Evolutionary conservation across 352 stramenopile species (phyloP).

Genomic region (Stephanocyclus meneghinianus): DNA sequence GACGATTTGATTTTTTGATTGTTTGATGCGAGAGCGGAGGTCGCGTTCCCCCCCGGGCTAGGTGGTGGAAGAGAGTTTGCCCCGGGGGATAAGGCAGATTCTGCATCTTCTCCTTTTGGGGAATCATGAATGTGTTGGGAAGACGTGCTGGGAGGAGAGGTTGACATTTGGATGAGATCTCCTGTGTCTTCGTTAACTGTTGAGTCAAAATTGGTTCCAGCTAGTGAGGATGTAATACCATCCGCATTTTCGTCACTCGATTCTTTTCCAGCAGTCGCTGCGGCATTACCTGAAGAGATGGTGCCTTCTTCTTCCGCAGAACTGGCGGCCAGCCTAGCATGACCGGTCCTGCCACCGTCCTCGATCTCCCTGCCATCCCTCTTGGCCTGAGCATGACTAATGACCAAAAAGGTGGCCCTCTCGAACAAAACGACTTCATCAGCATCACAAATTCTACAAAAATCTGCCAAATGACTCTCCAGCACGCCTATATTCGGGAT

Average conservation of each 20-base stretch:
- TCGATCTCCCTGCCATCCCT: slow-evolving; percentile 33
- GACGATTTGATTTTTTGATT: slow-evolving; percentile 11
- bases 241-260: not conserved
- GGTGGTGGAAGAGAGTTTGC: slow-evolving; percentile 5
- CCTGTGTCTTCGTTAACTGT: slow-evolving; percentile 10
- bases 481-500: slow-evolving; percentile 96
- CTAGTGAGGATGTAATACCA: not conserved
- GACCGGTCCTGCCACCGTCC: not conserved
- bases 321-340: not conserved
- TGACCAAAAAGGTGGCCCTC: slow-evolving; percentile 97
- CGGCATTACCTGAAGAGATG: not conserved
- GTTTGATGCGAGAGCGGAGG: not conserved
- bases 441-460: slow-evolving; percentile 95
- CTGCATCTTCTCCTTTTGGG: slow-evolving; percentile 3
- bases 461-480: slow-evolving; percentile 91
- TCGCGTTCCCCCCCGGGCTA: slow-evolving; percentile 25
- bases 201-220: slow-evolving; percentile 7
- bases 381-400: slow-evolving; percentile 87
- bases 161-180: slow-evolving; percentile 31
- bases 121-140: slow-evolving; percentile 25
- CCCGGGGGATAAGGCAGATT: not conserved
- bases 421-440: slow-evolving; percentile 96
- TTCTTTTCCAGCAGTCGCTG: not conserved
- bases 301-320: slow-evolving; percentile 12
- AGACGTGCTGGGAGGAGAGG: slow-evolving; percentile 25